Base-by-base conservation (phyloP, 306 rosid species). In the Trichosanthes cucumerina region DNA sequence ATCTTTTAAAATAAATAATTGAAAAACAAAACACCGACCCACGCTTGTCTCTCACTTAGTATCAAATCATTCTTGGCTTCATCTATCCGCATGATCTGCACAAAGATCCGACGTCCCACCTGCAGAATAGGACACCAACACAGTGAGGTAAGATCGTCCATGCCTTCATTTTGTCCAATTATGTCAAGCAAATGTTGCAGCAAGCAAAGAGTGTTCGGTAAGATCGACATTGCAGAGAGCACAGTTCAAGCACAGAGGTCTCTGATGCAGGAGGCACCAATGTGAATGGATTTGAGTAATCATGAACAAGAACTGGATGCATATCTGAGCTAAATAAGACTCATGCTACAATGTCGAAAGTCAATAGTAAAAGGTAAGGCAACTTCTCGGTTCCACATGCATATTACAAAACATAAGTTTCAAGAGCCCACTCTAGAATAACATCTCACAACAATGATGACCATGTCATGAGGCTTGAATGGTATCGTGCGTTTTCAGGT, bases 21-120 rank as follows among this genome's bases (percentile, higher is more conserved):
- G 57, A 7, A 44, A 5, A 21, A 47, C 65, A 43, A 64, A 81
- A 82, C 88, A 87, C 97, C 82, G 52, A 95, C 99, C 99, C 97
- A 95, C 56, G 99, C 97, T 81, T 84, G 87, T 85, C 83, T 91
- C 83, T 92, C 96, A 77, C 97, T 91, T 76, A 92, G 89, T 82
- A 92, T 82, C 76, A 95, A 82, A 83, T 83, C 90, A 82, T 95
- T 92, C 80, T 85, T 95, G 80, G 81, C 71, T 89, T 95, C 97
- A 54, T 91, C 95, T 66, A 90, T 79, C 62, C 90, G 96, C 75
- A 88, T 86, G 80, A 95, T 86, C 87, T 75, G 87, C 81, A 92
- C 97, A 79, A 69, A 58, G 80, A 91, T 82, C 63, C 49, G 79
- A 53, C 88, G 76, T 33, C 99, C 99, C 84, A 91, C 99, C 99